Conservation (phyloP, 257 asterid species). For the Petunia secreta region DNA sequence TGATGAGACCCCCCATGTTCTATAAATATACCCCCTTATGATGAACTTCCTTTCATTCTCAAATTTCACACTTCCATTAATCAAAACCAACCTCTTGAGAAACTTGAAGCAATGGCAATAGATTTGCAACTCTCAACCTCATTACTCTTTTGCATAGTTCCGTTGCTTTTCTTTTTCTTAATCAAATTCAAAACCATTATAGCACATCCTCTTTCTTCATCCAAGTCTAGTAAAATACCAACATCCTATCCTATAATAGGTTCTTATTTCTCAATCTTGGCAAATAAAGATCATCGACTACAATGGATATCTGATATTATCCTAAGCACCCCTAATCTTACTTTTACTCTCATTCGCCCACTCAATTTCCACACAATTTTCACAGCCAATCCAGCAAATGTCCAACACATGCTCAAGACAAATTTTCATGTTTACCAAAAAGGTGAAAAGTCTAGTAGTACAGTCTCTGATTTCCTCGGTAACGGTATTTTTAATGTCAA, state of each 20-base stretch:
- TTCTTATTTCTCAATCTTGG: slow-evolving; percentile 29
- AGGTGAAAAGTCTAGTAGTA: slow-evolving; percentile 26
- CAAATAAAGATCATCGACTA: slow-evolving; percentile 28
- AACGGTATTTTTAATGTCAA: slow-evolving; percentile 52
- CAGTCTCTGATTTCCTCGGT: slow-evolving; percentile 39
- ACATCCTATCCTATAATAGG: slow-evolving; percentile 51
- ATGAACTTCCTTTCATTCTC: not conserved
- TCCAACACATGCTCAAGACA: slow-evolving; percentile 44
- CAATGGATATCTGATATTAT: slow-evolving; percentile 51
- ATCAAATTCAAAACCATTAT: not conserved
- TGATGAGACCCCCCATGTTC: too few species aligned
- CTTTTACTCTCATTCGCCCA: slow-evolving; percentile 37
- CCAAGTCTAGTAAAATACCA: slow-evolving; percentile 31
- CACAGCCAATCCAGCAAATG: slow-evolving; percentile 47
- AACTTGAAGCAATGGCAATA: not conserved
- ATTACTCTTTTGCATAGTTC: slow-evolving; percentile 34
- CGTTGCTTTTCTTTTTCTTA: slow-evolving; percentile 34
- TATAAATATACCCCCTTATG: too few species aligned
- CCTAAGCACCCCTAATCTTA: slow-evolving; percentile 34
- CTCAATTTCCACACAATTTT: slow-evolving; percentile 26
- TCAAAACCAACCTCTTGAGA: not conserved
- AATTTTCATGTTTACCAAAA: slow-evolving; percentile 44
- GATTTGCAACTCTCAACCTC: slow-evolving; percentile 24
- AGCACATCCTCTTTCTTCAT: not conserved
- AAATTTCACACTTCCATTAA: not conserved